Evolutionary conservation across 495 filamentous ascomycete genomes (phyloP), one percentile per base, ranked within the genome.

Genomic region (Neurospora cerealis): DNA sequence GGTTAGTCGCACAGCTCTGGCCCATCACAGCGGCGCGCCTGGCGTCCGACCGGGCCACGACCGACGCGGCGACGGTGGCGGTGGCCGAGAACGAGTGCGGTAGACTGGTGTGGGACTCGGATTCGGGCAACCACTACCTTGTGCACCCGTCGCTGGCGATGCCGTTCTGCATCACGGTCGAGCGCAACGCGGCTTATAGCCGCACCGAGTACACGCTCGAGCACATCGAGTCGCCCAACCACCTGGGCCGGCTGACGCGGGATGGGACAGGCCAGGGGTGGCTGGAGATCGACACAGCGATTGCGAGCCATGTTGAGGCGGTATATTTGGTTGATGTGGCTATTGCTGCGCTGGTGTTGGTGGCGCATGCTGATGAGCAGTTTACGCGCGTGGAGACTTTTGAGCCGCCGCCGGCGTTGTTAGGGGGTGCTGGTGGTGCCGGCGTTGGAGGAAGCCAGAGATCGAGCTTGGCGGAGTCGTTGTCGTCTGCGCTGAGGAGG

Each of bases 321-420:
- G 86, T 93, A 46, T 94, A 93, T 77, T 84, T 93, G 5, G 87
- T 94, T n/a, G 93, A 95, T 79, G 92, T 93, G 0, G 86, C 88
- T 3, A 86, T 93, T 10, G 87, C 89, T 4, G 91, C 92, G 0
- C 83, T 94, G 17, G 78, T 94, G 40, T 84, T 92, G 15, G 91
- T 95, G 28, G 91, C 91, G 0, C 84, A 89, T 72, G 82, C 87
- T 0, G 90, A 93, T 75, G 86, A 88, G 74, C 83, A 81, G 77
- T 83, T 79, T 62, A 75, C 78, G 2, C 72, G 15, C 75, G 78
- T 85, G 21, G 87, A 89, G 79, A 77, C 83, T 4, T 89, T 89
- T 76, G 86, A 85, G 75, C 85, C 87, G 24, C 87, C 87, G 13
- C 87, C 87, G 13, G 77, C 73, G 6, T 72, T 78, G 11, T 75